A percentile compares a stretch with the other conserved stretches of the same genome.
phyloP scores from a whole-genome alignment of 2,329 filamentous ascomycete genomes.

The Cryphonectria japonica region DNA sequence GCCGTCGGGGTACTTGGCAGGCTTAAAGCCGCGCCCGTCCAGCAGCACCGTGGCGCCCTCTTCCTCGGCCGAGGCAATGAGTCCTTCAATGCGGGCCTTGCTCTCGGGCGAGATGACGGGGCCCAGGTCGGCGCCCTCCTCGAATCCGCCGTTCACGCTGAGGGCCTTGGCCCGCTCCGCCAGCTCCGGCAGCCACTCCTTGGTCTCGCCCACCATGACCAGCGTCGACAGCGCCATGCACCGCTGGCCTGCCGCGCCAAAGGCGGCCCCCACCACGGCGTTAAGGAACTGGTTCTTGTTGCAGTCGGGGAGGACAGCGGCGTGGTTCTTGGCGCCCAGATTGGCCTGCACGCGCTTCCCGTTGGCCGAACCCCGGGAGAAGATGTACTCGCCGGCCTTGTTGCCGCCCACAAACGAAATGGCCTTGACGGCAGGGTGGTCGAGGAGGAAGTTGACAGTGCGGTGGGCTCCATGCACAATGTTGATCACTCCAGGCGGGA shows the following conservation, averaged over 20 bases:
- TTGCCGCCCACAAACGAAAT: slow-evolving; percentile 86
- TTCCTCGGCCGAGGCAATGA: slow-evolving; percentile 77
- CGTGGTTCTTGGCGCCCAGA: slow-evolving; percentile 87
- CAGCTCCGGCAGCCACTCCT: slow-evolving; percentile 79
- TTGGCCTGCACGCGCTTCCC: slow-evolving; percentile 90
- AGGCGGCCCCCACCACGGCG: slow-evolving; percentile 80
- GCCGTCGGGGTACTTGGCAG: slow-evolving; percentile 79
- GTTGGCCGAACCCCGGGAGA: slow-evolving; percentile 75
- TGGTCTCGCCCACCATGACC: slow-evolving; percentile 83
- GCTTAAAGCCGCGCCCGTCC: slow-evolving; percentile 75
- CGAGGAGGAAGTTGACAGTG: slow-evolving; percentile 85
- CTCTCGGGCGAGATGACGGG: slow-evolving; percentile 81
- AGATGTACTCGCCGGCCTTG: slow-evolving; percentile 89
- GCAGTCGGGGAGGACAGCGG: slow-evolving; percentile 80
- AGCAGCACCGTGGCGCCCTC: slow-evolving; percentile 84
- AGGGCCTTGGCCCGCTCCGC: slow-evolving; percentile 75
- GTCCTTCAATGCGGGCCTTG: slow-evolving; percentile 74
- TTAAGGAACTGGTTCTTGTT: slow-evolving; percentile 91
- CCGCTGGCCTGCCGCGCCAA: slow-evolving; percentile 81
- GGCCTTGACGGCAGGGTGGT: slow-evolving; percentile 83
- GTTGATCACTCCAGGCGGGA: slow-evolving; percentile 81
- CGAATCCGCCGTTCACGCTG: slow-evolving; percentile 79
- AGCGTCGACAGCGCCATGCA: slow-evolving; percentile 87
- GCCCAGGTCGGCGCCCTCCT: slow-evolving; percentile 77
- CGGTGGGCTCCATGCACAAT: slow-evolving; percentile 79